phyloP scores from a whole-genome alignment of 164 flowering plant genomes.

The Stephania cephalantha region DNA sequence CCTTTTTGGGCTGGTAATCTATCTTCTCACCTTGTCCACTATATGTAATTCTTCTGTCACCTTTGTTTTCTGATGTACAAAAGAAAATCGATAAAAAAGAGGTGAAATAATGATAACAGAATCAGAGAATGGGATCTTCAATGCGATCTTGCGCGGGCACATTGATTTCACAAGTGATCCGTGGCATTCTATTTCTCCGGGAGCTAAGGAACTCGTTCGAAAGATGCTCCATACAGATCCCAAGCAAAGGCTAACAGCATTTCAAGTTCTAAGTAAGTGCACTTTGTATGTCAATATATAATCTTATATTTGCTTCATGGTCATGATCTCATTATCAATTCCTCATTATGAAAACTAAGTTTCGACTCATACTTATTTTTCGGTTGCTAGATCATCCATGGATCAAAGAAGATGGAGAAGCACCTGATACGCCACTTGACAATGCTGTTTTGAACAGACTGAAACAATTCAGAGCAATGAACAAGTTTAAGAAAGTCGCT shows the following conservation, averaged over 20 bases:
- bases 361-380: background rate
- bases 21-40: background rate
- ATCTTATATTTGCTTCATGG: background rate
- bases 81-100: background rate
- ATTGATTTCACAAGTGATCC: conserved; percentile 79
- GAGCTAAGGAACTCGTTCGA: conserved; percentile 77
- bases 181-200: conserved; percentile 78
- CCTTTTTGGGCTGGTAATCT: conserved; percentile 80
- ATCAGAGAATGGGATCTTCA: conserved; percentile 82
- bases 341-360: background rate
- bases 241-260: conserved; percentile 72
- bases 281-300: background rate
- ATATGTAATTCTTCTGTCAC: background rate
- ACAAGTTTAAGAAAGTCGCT: conserved; percentile 93
- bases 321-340: background rate
- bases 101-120: conserved; percentile 30
- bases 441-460: conserved; percentile 80
- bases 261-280: conserved; percentile 74
- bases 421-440: conserved; percentile 94
- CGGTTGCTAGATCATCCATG: conserved; percentile 74
- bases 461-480: conserved; percentile 96
- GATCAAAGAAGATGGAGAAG: conserved; percentile 98
- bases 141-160: conserved; percentile 67
- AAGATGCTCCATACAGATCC: conserved; percentile 81
- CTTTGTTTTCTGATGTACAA: background rate